These are phyloP conservation scores for Martiniozyma abietophila DNA, from an alignment of 805 yeast species.

Conservation along the genomic window DNA sequence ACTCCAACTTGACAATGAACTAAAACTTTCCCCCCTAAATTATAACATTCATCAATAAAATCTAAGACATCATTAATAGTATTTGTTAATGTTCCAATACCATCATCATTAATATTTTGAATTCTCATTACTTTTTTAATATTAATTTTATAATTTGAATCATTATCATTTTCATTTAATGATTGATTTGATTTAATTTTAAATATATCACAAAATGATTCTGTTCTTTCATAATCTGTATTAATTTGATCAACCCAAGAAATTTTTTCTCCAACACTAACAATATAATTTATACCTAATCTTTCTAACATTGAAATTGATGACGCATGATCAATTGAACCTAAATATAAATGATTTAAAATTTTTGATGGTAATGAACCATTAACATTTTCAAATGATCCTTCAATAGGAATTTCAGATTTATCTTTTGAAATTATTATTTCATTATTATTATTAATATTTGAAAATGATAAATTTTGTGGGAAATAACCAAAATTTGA, in stretches of 20 bases:
- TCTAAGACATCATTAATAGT: slow-evolving; percentile 56
- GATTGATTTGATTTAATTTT: slow-evolving; percentile 15
- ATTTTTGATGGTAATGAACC: slow-evolving; percentile 83
- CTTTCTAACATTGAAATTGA: slow-evolving; percentile 50
- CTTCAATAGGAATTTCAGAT: slow-evolving; percentile 11
- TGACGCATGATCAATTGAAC: slow-evolving; percentile 76
- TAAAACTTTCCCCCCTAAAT: slow-evolving; percentile 41
- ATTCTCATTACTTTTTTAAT: slow-evolving; percentile 50
- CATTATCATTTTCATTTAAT: slow-evolving; percentile 7
- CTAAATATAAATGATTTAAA: slow-evolving; percentile 75
- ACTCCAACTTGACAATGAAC: slow-evolving; percentile 97
- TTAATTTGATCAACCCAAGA: slow-evolving; percentile 43
- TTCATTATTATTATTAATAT: background rate
- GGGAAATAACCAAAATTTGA: too few species aligned
- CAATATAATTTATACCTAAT: slow-evolving; percentile 63
- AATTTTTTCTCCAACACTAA: slow-evolving; percentile 78
- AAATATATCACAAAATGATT: slow-evolving; percentile 24
- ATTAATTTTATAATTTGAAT: slow-evolving; percentile 17
- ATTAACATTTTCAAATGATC: slow-evolving; percentile 27
- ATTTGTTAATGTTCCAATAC: slow-evolving; percentile 64
- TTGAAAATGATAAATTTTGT: background rate
- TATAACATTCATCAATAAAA: slow-evolving; percentile 50
- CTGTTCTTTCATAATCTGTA: slow-evolving; percentile 9
- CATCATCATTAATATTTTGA: slow-evolving; percentile 79
- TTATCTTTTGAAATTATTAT: background rate